These are phyloP conservation scores for Colletotrichum viniferum DNA, from an alignment of 2,329 filamentous ascomycete genomes.

Conservation along the genomic window DNA sequence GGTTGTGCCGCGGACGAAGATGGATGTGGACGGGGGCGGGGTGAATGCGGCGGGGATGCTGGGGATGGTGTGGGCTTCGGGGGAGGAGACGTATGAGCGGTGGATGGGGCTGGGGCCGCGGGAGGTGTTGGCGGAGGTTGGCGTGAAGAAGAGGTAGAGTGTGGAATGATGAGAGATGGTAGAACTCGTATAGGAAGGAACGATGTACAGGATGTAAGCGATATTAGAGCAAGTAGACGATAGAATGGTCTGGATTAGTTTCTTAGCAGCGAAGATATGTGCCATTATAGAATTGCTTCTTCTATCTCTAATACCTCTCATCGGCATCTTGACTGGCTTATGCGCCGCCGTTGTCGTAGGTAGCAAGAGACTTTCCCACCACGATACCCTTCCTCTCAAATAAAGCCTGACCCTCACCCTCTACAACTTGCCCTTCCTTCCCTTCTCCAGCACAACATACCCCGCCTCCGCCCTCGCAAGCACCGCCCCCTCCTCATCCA, in stretches of 20 bases:
- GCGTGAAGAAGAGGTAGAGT: constrained; percentile 27
- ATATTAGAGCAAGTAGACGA: not conserved
- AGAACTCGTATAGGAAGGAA: not conserved
- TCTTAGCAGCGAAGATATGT: accelerated
- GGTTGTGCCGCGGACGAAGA: constrained; percentile 47
- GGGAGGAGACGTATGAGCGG: constrained; percentile 23
- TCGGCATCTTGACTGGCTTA: too few species aligned
- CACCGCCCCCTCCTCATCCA: not conserved
- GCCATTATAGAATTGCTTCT: not conserved
- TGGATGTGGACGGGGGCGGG: constrained; percentile 37
- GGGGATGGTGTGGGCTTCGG: constrained; percentile 43
- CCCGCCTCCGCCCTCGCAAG: not conserved
- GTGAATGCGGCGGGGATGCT: constrained; percentile 53
- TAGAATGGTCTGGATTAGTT: not conserved
- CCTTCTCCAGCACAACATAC: not conserved
- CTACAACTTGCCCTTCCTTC: not conserved
- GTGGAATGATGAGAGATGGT: not conserved
- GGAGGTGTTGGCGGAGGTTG: constrained; percentile 39
- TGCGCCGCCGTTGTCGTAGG: too few species aligned
- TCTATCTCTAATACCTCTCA: accelerated
- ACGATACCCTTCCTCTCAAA: too few species aligned
- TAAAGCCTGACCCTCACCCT: not conserved
- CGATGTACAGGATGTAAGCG: not conserved
- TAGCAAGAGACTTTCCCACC: too few species aligned
- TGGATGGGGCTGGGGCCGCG: constrained; percentile 41